Evolutionary conservation across 768 basidiomycete genomes (phyloP), one percentile per base, ranked within the genome.

Genomic region (Suillus americanus): DNA sequence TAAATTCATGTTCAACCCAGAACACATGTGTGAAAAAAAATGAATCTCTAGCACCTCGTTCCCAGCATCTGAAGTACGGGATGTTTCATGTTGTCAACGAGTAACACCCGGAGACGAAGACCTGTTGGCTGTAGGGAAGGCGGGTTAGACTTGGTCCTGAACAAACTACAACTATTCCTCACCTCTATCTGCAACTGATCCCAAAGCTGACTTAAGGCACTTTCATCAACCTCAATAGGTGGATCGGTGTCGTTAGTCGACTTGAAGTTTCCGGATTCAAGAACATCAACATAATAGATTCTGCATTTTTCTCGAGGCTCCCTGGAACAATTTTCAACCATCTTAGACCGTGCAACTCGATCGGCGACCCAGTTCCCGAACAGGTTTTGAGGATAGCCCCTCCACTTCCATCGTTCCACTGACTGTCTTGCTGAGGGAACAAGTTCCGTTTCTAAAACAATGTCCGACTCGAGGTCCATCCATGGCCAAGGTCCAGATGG

Each of bases 41-140:
- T 12, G 33, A 16, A 35, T 10, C 3, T 60, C 60, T 43, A 75
- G 63, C 62, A 85, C 85, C 74, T 82, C 60, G 83, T 78, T 20
- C 85, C 83, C 9, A 85, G 75, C 78, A 84, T 83, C 64, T 82
- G 81, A 40, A 85, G 71, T 2, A 82, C 78, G 18, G 82, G 79
- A 2, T 83, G 83, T 0, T 79, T 76, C 38, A 85, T 65, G 48
- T 79, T 77, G 16, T 84, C 79, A 0, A 84, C 69, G 64, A 84
- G 83, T 45, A 83, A 62, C 2, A 70, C 71, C 7, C 73, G 67
- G 13, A 73, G 60, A 20, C 71, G 68, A 40, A 71, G 57, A 41
- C 67, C 62, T 14, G 63, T 60, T 43, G 66, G 65, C 25, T 67
- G 66, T 64, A 70, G n/a, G 46, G 25, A 18, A 55, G 37, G 33